Conservation (phyloP, 176 grass and related monocot species). For the Oryza glaberrima region DNA sequence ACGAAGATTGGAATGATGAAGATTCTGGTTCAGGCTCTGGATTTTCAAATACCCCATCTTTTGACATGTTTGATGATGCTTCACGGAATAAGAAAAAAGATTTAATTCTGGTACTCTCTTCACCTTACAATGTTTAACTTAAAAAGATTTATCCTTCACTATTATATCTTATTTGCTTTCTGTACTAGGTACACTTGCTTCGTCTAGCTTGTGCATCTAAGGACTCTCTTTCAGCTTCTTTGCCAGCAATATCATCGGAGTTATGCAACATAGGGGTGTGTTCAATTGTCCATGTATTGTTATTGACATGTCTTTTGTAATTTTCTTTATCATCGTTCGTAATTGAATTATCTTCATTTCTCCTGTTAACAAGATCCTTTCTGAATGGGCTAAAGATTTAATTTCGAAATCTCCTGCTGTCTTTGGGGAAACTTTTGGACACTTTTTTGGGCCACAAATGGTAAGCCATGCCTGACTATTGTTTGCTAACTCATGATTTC, state of each 20-base stretch:
- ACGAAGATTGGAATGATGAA: slow-evolving; percentile 46
- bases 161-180: slow-evolving; percentile 41
- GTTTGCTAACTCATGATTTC: slow-evolving; percentile 24
- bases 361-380: slow-evolving; percentile 69
- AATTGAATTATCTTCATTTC: slow-evolving; percentile 31
- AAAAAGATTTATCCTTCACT: slow-evolving; percentile 31
- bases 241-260: slow-evolving; percentile 80
- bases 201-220: slow-evolving; percentile 77
- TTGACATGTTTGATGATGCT: slow-evolving; percentile 60
- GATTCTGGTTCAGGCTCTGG: slow-evolving; percentile 48
- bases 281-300: slow-evolving; percentile 12
- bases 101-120: slow-evolving; percentile 76
- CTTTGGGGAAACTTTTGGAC: slow-evolving; percentile 71
- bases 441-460: slow-evolving; percentile 64
- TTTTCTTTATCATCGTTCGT: slow-evolving; percentile 24
- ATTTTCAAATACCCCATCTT: slow-evolving; percentile 51
- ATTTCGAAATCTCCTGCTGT: slow-evolving; percentile 60
- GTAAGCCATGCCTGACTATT: slow-evolving; percentile 45
- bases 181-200: slow-evolving; percentile 82
- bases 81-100: slow-evolving; percentile 75
- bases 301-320: slow-evolving; percentile 19
- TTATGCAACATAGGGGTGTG: slow-evolving; percentile 85
- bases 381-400: slow-evolving; percentile 93
- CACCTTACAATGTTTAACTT: slow-evolving; percentile 3
- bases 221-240: slow-evolving; percentile 67